Percentiles rank a stretch among this genome's conserved stretches.
Evolutionary conservation across 192 early-diverging fungal species (phyloP).

Genomic region (Backusella tarrabulga): DNA sequence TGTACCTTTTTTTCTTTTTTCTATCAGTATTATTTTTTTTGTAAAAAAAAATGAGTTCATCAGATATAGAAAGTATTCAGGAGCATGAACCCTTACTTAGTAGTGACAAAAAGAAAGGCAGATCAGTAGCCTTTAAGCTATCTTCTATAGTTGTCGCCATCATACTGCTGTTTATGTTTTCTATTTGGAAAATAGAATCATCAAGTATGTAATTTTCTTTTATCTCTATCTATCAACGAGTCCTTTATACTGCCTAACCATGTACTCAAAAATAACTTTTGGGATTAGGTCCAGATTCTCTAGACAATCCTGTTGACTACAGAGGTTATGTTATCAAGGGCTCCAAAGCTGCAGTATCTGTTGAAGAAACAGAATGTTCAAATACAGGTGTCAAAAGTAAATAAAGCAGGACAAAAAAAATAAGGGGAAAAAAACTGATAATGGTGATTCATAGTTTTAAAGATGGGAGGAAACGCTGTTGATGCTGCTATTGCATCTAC

Average conservation of each 20-base stretch:
- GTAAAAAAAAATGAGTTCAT: background rate
- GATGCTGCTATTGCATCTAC: constrained; percentile 86
- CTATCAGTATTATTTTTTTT: background rate
- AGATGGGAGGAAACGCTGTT: constrained; percentile 84
- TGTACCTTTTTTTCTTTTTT: background rate
- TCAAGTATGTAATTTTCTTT: background rate
- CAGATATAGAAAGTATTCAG: background rate
- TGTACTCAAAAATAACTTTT: background rate
- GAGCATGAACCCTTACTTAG: background rate
- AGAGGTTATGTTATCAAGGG: background rate
- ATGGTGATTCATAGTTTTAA: constrained; percentile 51
- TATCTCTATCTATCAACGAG: background rate
- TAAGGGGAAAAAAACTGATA: background rate
- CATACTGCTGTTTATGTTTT: background rate
- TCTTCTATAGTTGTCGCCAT: background rate
- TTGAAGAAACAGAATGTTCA: constrained; percentile 67
- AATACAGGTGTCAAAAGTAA: constrained; percentile 62
- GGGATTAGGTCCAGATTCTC: background rate
- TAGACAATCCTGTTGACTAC: background rate
- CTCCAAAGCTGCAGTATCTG: constrained; percentile 50
- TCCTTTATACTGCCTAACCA: background rate
- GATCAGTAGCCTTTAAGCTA: background rate
- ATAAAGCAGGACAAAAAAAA: background rate
- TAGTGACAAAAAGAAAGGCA: background rate
- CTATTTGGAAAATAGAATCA: background rate